These are phyloP conservation scores for Backusella morwellensis DNA, from an alignment of 192 early-diverging fungal species.

Conservation along the genomic window DNA sequence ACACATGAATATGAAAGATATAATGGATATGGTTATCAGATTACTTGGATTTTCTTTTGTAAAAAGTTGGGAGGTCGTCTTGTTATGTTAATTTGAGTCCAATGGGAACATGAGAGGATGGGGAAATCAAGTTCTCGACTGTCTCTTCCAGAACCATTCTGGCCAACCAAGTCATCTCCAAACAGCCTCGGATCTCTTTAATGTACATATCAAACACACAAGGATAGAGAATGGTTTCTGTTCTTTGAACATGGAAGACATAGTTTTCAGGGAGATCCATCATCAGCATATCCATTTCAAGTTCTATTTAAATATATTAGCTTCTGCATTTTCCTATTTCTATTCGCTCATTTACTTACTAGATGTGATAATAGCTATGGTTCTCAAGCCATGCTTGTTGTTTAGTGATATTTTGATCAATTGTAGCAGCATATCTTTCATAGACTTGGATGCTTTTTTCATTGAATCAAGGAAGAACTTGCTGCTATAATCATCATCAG, in stretches of 20 bases:
- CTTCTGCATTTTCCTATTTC: background rate
- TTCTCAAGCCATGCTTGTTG: background rate
- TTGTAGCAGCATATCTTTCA: background rate
- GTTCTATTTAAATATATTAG: background rate
- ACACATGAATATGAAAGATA: background rate
- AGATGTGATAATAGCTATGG: background rate
- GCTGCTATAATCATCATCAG: background rate
- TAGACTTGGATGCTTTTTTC: background rate
- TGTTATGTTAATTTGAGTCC: background rate
- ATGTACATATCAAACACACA: background rate
- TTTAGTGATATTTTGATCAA: background rate
- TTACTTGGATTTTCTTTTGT: background rate
- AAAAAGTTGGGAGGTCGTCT: background rate
- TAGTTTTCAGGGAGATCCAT: background rate
- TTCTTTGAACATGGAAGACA: background rate
- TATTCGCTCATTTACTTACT: background rate
- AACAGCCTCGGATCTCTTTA: background rate
- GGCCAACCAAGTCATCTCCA: background rate
- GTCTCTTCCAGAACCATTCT: background rate
- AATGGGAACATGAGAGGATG: background rate
- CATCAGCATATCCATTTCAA: background rate
- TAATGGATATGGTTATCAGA: too few species aligned
- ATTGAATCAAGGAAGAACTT: background rate
- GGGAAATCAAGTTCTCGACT: background rate
- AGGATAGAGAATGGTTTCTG: background rate